phyloP scores from a whole-genome alignment of 306 rosid species.

The Cicer arietinum region DNA sequence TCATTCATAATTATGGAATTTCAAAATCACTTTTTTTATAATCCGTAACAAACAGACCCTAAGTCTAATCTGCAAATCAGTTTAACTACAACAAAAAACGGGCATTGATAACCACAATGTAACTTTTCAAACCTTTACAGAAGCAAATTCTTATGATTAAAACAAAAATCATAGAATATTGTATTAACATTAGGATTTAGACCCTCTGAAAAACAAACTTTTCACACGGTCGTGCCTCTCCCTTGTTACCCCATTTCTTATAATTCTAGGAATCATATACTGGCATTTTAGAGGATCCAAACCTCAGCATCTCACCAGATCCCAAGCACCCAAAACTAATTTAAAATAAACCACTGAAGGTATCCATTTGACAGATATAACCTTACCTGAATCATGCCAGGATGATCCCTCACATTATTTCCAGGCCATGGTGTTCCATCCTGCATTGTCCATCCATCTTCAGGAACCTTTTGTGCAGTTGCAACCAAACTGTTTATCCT shows the following conservation, averaged over 20 bases:
- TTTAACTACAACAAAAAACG: no score
- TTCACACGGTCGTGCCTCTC: neutral
- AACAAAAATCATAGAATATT: neutral
- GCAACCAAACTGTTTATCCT: constrained; percentile 72
- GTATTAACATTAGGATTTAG: constrained; percentile 5
- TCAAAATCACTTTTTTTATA: no score
- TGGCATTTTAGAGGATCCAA: neutral
- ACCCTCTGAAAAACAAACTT: constrained; percentile 9
- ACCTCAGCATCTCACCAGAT: constrained; percentile 27
- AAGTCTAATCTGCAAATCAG: no score
- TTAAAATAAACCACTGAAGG: constrained; percentile 1
- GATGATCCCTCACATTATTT: constrained; percentile 82
- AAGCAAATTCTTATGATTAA: neutral
- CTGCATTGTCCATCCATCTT: constrained; percentile 93
- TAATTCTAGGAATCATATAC: neutral
- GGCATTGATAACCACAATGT: neutral
- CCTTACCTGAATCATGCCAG: constrained; percentile 90
- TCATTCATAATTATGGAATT: no score
- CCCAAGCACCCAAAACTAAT: neutral
- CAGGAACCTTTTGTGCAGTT: constrained; percentile 78
- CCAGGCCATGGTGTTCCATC: constrained; percentile 94
- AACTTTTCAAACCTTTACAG: neutral
- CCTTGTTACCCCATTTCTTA: constrained; percentile 3
- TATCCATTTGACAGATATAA: neutral
- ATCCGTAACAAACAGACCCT: no score